Evolutionary conservation across 139 green algal genomes (phyloP).

Genomic region (Picochlorum sp.): DNA sequence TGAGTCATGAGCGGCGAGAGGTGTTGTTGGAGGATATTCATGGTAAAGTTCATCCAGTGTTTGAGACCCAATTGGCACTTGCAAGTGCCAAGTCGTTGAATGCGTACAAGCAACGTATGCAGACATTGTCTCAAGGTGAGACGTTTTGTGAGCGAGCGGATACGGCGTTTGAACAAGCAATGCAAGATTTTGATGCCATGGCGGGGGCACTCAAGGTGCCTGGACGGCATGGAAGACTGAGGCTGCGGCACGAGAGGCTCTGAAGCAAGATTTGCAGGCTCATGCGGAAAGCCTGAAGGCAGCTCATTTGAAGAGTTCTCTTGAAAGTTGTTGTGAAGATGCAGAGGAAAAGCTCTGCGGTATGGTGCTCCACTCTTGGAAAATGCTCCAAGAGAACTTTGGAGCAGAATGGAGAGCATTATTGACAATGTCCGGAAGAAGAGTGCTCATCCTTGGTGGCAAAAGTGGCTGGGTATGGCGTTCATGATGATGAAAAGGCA

Average conservation of each 20-base stretch:
- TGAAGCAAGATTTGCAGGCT: neutral
- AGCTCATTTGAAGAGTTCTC: conserved; percentile 16
- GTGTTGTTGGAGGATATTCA: conserved; percentile 53
- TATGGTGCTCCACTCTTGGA: conserved; percentile 43
- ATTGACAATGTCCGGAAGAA: conserved; percentile 3
- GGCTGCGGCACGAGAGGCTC: conserved; percentile 2
- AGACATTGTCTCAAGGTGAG: neutral
- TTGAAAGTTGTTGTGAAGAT: conserved; percentile 17
- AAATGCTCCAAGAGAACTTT: conserved; percentile 46
- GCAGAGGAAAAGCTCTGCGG: conserved; percentile 10
- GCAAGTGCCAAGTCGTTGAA: conserved; percentile 30
- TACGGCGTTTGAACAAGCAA: conserved; percentile 4
- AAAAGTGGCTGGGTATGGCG: conserved; percentile 39
- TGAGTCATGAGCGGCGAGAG: conserved; percentile 48
- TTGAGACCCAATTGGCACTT: conserved; percentile 45
- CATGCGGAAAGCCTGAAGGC: conserved; percentile 3
- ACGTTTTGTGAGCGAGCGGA: conserved; percentile 20
- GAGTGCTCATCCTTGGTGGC: conserved; percentile 7
- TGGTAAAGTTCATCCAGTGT: conserved; percentile 31
- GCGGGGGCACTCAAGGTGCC: conserved; percentile 13
- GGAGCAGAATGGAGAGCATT: conserved; percentile 50
- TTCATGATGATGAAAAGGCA: conserved; percentile 24
- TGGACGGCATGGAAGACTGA: conserved; percentile 20
- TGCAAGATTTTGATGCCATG: conserved; percentile 29
- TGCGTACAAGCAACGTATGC: conserved; percentile 21